Conservation (phyloP, 345 rosid genomes). For the Turritis glabra region DNA sequence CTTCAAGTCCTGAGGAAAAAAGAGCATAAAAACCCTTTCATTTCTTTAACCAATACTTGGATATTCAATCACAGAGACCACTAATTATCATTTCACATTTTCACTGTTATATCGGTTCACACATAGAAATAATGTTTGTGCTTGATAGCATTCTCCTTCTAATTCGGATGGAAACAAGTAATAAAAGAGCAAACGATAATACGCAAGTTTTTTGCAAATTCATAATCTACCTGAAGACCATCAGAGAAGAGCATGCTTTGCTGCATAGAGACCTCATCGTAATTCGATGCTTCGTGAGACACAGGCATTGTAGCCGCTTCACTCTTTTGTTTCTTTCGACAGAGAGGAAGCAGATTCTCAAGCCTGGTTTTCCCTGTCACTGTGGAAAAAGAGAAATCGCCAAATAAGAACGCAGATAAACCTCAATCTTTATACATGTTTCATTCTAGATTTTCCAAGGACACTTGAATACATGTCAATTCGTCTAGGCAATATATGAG, state of each 20-base stretch:
- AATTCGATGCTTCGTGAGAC: slow-evolving; percentile 62
- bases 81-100: neutral
- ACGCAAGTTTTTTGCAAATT: neutral
- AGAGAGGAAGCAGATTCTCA: neutral
- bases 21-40: slow-evolving; percentile 2
- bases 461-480: neutral
- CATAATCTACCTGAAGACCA: slow-evolving; percentile 68
- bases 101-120: neutral
- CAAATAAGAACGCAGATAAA: neutral
- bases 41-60: neutral
- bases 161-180: neutral
- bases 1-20: slow-evolving; percentile 68
- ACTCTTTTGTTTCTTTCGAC: slow-evolving; percentile 42
- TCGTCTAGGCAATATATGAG: neutral
- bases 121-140: neutral
- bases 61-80: no score
- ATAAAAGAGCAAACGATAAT: no score
- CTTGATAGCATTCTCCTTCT: neutral
- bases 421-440: neutral
- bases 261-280: slow-evolving; percentile 77
- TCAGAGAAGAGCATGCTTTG: slow-evolving; percentile 85
- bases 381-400: neutral
- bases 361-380: neutral
- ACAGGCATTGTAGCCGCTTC: slow-evolving; percentile 44
- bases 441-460: neutral